These are phyloP conservation scores for Porcisia hertigi DNA, from an alignment of 208 protist genomes.

Conservation along the genomic window DNA sequence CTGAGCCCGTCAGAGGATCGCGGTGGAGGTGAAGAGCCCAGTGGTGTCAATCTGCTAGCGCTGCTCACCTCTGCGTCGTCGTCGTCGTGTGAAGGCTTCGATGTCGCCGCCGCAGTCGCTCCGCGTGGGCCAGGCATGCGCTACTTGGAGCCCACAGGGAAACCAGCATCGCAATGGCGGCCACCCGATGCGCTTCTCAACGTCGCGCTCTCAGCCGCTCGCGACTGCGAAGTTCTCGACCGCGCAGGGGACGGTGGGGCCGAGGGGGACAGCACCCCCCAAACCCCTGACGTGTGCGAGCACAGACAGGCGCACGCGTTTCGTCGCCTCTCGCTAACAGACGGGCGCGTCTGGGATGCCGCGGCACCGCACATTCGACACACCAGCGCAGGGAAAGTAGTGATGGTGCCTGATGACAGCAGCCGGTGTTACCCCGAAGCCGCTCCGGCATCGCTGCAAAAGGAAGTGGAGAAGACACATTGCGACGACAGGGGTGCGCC, in stretches of 20 bases:
- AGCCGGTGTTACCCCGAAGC: neutral
- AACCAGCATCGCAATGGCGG: neutral
- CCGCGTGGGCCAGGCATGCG: neutral
- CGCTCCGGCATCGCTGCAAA: neutral
- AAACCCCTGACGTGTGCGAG: neutral
- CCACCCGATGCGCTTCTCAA: neutral
- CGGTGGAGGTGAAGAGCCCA: neutral
- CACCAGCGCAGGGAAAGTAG: neutral
- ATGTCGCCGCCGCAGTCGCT: neutral
- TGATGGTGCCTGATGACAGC: too few species aligned
- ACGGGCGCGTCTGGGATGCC: neutral
- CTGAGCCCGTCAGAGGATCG: neutral
- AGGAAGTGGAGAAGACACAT: neutral
- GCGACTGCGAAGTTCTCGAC: neutral
- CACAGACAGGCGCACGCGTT: neutral
- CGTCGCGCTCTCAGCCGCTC: neutral
- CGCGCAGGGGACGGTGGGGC: neutral
- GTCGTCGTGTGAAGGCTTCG: neutral
- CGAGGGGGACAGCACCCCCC: neutral
- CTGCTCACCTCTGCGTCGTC: conserved; percentile 10
- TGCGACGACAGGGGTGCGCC: neutral
- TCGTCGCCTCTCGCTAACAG: neutral
- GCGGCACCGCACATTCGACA: neutral
- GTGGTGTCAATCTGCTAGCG: neutral
- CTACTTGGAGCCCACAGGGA: too few species aligned